These are phyloP conservation scores for Fagus sylvatica DNA, from an alignment of 306 rosid species.

Conservation along the genomic window DNA sequence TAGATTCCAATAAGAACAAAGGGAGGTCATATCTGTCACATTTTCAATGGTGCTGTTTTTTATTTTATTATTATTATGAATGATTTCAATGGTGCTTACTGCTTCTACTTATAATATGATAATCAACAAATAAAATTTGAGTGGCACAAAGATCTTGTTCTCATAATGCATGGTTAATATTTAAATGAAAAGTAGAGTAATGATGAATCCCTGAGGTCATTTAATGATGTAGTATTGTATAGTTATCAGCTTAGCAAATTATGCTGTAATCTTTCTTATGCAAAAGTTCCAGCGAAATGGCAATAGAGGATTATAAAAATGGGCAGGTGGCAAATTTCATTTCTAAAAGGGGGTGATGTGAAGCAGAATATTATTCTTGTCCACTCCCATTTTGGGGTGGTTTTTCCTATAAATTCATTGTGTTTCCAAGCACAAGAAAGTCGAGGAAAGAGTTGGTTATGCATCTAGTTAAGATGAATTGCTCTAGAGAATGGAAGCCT, in stretches of 20 bases:
- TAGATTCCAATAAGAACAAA: conserved; percentile 37
- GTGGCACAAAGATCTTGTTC: conserved; percentile 10
- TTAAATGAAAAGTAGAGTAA: background rate
- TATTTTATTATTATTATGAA: background rate
- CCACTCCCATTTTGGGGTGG: conserved; percentile 17
- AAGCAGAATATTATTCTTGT: conserved; percentile 33
- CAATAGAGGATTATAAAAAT: background rate
- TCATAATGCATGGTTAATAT: conserved; percentile 1
- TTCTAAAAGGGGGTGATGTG: conserved; percentile 28
- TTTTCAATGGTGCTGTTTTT: conserved; percentile 33
- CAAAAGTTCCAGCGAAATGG: conserved; percentile 26
- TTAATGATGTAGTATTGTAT: background rate
- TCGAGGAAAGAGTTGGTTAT: background rate
- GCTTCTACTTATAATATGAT: background rate
- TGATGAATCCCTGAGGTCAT: conserved; percentile 19
- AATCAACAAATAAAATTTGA: conserved; percentile 7
- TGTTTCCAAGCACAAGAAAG: conserved; percentile 13
- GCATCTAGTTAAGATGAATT: conserved; percentile 33
- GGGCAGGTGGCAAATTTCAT: conserved; percentile 1
- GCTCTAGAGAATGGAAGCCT: conserved; percentile 49
- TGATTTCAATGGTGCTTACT: conserved; percentile 9
- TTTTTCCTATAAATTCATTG: conserved; percentile 32
- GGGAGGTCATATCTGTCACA: conserved; percentile 23
- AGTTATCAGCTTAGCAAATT: conserved; percentile 26
- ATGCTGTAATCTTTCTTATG: conserved; percentile 5